Conservation (phyloP, 169 alveolate genomes). For the Cyclospora cayetanensis region DNA sequence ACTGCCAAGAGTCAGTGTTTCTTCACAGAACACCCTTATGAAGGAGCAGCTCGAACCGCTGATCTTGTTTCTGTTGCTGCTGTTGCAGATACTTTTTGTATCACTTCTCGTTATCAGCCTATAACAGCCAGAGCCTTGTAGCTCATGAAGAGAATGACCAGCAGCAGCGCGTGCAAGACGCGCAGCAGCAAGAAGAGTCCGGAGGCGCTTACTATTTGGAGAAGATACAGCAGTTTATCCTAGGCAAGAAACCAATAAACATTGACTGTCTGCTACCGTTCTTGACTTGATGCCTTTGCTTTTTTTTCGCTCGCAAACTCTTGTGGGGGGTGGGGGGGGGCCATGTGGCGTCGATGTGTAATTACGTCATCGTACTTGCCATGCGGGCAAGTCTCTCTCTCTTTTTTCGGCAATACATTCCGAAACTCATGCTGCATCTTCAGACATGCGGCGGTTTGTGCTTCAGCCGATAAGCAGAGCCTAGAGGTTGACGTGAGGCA, state of each 20-base stretch:
- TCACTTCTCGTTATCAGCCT: not conserved
- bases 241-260: conserved; percentile 49
- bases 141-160: not conserved
- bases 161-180: conserved; percentile 32
- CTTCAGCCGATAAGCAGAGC: conserved; percentile 20
- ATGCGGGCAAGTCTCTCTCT: not conserved
- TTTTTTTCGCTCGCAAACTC: not conserved
- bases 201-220: conserved; percentile 50
- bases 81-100: not conserved
- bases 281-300: not conserved
- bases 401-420: no score
- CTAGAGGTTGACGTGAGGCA: conserved; percentile 56
- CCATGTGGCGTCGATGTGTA: not conserved
- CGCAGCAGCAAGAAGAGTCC: conserved; percentile 45
- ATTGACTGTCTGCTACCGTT: not conserved
- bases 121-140: not conserved
- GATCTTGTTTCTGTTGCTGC: not conserved
- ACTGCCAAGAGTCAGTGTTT: not conserved
- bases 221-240: conserved; percentile 52
- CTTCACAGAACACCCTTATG: not conserved
- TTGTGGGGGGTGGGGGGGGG: not conserved
- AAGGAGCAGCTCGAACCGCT: not conserved
- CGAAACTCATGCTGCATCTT: no score
- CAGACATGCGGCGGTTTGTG: no score
- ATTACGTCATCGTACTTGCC: not conserved